Base-by-base conservation (phyloP, 163 green algal genomes). In the Scenedesmus sp. region DNA sequence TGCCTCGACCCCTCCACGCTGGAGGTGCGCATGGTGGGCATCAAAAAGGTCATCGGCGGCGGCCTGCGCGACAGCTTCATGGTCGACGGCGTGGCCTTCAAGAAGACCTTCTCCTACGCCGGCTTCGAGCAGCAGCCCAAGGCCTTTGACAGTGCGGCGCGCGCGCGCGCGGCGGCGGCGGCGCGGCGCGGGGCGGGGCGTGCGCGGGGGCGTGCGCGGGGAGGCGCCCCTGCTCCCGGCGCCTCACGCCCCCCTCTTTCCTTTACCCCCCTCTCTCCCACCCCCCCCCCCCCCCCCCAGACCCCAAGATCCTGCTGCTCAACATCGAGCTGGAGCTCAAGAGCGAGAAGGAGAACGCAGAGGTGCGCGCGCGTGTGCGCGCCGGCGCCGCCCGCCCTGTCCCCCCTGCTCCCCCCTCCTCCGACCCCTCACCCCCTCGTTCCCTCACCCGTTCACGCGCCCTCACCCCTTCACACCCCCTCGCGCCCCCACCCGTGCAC, bases 41-140 rank as follows among this genome's bases (percentile, higher is more conserved):
- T 98, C 82, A 98, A 98, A 82, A 98, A 98, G 84, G 94, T 98
- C 50, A 89, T 83, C 39, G 96, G 96, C 44, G 96, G 96, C 17
- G 94, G 92, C 24, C 91, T 99, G 82, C 83, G 93, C 9, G 96
- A 99, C 87, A 96, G 87, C 10, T 99, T 99, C 89, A 87, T 99
- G 44, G 96, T 98, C 57, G 88, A 98, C 71, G 96, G 96, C 11
- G 96, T 99, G 29, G 96, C 95, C 3, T 99, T 99, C 89, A 98
- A 98, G 83, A 99, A 99, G 84, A 99, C 96, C 18, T 99, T 99
- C 84, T 95, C 87, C 13, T 99, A 99, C 80, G 96, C 96, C 34
- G 96, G 96, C 36, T 99, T 99, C 81, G 96, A 99, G 92, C 97
- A 99, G 93, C 95, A 99, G 92, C 95, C 95, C 60, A 99, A 99